Evolutionary conservation across 2,329 filamentous ascomycete species (phyloP).

Genomic region (Aureobasidium sp.): DNA sequence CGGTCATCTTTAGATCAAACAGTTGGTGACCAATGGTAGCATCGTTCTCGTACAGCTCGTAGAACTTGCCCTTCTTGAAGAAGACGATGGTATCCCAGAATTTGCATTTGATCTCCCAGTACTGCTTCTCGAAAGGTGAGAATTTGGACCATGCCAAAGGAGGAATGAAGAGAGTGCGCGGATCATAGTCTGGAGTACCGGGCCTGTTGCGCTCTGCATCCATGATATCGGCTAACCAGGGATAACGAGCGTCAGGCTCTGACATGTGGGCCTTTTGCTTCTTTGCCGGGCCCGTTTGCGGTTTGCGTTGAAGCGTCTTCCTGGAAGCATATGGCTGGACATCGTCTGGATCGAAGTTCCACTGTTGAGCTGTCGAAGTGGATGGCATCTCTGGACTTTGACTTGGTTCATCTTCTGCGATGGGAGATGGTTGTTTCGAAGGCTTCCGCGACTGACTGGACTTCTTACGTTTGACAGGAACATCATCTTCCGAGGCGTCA

Average conservation of each 20-base stretch:
- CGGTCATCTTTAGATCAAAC: conserved; percentile 95
- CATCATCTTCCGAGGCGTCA: conserved; percentile 64
- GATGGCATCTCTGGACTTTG: conserved; percentile 41
- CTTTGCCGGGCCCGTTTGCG: conserved; percentile 22
- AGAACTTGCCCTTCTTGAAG: conserved; percentile 99
- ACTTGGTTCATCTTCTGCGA: conserved; percentile 35
- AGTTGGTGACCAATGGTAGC: conserved; percentile 92
- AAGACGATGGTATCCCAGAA: conserved; percentile 97
- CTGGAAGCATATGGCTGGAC: conserved; percentile 32
- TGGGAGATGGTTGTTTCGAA: conserved; percentile 38
- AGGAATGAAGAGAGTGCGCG: conserved; percentile 83
- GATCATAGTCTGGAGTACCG: conserved; percentile 82
- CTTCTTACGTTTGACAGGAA: conserved; percentile 57
- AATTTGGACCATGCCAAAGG: conserved; percentile 73
- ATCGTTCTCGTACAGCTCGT: conserved; percentile 96
- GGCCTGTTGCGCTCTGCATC: conserved; percentile 78
- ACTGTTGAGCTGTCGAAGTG: conserved; percentile 67
- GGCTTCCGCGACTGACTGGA: conserved; percentile 48
- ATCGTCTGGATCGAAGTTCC: conserved; percentile 65
- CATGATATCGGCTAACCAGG: conserved; percentile 78
- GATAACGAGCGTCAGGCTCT: conserved; percentile 78
- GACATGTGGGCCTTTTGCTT: conserved; percentile 66
- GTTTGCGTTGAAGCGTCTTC: conserved; percentile 27
- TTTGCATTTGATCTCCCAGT: conserved; percentile 98
- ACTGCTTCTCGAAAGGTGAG: conserved; percentile 93